Evolutionary conservation across 345 rosid species (phyloP).

Genomic region (Mercurialis annua): DNA sequence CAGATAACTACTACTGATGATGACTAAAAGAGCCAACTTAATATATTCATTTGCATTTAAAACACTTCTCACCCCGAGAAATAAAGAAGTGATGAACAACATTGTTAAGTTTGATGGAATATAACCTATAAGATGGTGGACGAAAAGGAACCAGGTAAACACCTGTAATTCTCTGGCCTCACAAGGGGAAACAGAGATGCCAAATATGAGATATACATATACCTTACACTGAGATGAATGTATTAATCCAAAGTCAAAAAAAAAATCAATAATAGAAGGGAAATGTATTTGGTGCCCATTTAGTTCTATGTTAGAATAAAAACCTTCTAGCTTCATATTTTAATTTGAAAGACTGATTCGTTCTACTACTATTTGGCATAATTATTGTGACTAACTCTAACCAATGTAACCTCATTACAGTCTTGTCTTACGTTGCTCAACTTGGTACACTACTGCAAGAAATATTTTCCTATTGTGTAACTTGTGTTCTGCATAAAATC

Average conservation of each 20-base stretch:
- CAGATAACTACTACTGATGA: background rate
- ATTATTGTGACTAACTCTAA: background rate
- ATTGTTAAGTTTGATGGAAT: background rate
- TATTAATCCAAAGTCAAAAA: background rate
- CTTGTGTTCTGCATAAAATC: no score
- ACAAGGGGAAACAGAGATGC: background rate
- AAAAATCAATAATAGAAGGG: background rate
- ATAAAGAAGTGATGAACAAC: background rate
- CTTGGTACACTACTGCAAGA: background rate
- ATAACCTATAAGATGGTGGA: background rate
- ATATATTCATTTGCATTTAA: no score
- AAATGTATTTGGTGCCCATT: background rate
- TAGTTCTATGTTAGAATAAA: background rate
- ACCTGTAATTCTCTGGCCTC: background rate
- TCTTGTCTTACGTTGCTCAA: background rate
- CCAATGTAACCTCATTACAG: background rate
- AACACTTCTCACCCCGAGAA: background rate
- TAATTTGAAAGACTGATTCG: background rate
- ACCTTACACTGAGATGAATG: background rate
- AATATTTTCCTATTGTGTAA: background rate
- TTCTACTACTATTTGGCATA: background rate
- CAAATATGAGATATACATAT: background rate
- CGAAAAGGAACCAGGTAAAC: background rate
- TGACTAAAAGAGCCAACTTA: background rate
- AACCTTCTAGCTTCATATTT: background rate